Conservation (phyloP, 495 filamentous ascomycete species). For the Annulohypoxylon bovei region DNA sequence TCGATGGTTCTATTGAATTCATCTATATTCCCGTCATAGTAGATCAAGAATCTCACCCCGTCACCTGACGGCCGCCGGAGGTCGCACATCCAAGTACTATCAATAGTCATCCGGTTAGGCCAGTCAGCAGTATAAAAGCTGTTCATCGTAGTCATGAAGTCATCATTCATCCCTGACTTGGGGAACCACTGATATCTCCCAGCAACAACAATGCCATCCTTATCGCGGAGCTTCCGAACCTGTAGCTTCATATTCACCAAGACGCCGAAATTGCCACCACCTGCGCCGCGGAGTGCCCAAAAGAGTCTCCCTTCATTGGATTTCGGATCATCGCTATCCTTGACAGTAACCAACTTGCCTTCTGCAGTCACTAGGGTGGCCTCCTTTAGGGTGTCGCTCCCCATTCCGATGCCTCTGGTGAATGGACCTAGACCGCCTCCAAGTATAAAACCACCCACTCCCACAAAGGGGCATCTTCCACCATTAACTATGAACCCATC, state of each 20-base stretch:
- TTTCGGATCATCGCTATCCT: slow-evolving; percentile 8
- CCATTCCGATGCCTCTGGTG: slow-evolving; percentile 43
- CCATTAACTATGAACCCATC: slow-evolving; percentile 41
- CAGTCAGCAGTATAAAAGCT: slow-evolving; percentile 28
- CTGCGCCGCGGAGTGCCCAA: slow-evolving; percentile 8
- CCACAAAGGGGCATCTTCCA: slow-evolving; percentile 43
- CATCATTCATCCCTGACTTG: neutral
- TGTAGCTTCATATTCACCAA: slow-evolving; percentile 21
- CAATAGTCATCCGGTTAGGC: slow-evolving; percentile 40
- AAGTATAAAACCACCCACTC: slow-evolving; percentile 43
- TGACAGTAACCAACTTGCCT: slow-evolving; percentile 29
- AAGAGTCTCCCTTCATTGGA: slow-evolving; percentile 13
- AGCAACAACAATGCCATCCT: slow-evolving; percentile 17
- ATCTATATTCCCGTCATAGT: slow-evolving; percentile 21
- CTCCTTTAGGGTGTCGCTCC: slow-evolving; percentile 30
- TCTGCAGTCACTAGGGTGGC: slow-evolving; percentile 29
- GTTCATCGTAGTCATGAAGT: slow-evolving; percentile 33
- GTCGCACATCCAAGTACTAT: slow-evolving; percentile 46
- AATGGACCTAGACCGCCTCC: slow-evolving; percentile 40
- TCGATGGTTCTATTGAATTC: slow-evolving; percentile 32
- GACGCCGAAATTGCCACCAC: slow-evolving; percentile 9
- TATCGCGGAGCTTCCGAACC: slow-evolving; percentile 12
- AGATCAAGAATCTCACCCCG: slow-evolving; percentile 24
- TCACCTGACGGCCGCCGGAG: slow-evolving; percentile 7
- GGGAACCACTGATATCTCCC: slow-evolving; percentile 39